These are phyloP conservation scores for Globisporangium alternatum DNA, from an alignment of 352 stramenopile genomes.

Conservation along the genomic window DNA sequence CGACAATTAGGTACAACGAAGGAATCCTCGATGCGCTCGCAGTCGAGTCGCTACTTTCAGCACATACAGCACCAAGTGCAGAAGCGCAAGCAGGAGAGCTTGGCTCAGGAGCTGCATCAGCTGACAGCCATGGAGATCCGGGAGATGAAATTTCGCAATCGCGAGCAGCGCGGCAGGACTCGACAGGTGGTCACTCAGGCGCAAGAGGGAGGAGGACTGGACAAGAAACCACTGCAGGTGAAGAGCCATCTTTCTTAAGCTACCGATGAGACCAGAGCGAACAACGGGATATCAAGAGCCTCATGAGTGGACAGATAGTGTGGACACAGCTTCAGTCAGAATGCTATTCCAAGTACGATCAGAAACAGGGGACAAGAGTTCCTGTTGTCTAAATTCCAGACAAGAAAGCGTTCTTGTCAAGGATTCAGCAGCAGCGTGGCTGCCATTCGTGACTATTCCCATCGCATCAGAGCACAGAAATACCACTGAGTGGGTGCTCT, in stretches of 20 bases:
- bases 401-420: no score
- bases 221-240: not conserved
- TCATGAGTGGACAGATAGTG: no score
- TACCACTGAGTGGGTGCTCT: not conserved
- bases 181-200: not conserved
- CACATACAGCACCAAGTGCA: conserved; percentile 28
- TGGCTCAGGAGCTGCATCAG: conserved; percentile 34
- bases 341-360: not conserved
- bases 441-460: no score
- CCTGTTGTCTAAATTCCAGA: not conserved
- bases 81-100: conserved; percentile 30
- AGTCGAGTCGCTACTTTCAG: conserved; percentile 15
- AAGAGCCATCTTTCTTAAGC: not conserved
- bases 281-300: no score
- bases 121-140: conserved; percentile 33
- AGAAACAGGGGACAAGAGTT: not conserved
- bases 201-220: not conserved
- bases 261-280: not conserved
- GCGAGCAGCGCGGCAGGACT: conserved; percentile 10
- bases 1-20: conserved; percentile 3
- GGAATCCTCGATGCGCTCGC: conserved; percentile 4
- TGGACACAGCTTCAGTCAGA: not conserved
- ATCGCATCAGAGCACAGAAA: no score
- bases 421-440: no score
- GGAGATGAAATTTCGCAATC: conserved; percentile 28